Percentiles rank a stretch among this genome's conserved stretches.
Conservation (phyloP, 1,139 yeast genomes). For the Wickerhamomyces sp. region DNA sequence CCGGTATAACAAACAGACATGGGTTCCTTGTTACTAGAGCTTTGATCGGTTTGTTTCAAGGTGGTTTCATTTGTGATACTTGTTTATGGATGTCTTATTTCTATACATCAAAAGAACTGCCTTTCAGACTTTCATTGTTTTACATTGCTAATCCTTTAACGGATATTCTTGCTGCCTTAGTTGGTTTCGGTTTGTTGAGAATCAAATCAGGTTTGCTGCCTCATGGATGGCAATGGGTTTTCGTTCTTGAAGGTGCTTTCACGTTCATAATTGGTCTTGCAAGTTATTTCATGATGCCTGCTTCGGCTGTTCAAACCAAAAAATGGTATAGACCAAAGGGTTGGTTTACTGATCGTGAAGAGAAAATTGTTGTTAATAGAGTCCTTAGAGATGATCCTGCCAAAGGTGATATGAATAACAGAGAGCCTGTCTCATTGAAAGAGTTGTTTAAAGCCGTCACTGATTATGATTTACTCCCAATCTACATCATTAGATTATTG, state of each 20-base stretch:
- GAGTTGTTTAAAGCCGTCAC: conserved; percentile 34
- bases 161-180: conserved; percentile 34
- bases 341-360: conserved; percentile 61
- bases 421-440: conserved; percentile 42
- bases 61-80: conserved; percentile 54
- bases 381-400: conserved; percentile 64
- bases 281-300: conserved; percentile 54
- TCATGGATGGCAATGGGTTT: conserved; percentile 63
- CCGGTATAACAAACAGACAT: conserved; percentile 30
- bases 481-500: conserved; percentile 43
- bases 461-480: conserved; percentile 59
- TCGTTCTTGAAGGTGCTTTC: conserved; percentile 56
- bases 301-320: conserved; percentile 53
- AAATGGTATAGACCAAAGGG: conserved; percentile 46
- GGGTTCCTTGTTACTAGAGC: conserved; percentile 40
- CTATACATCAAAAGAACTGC: conserved; percentile 45
- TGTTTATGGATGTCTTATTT: conserved; percentile 53
- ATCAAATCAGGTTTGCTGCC: conserved; percentile 34
- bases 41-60: conserved; percentile 44
- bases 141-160: conserved; percentile 43
- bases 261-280: conserved; percentile 51
- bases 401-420: conserved; percentile 65
- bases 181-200: conserved; percentile 42
- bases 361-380: conserved; percentile 56
- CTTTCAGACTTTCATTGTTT: conserved; percentile 45